These are phyloP conservation scores for Alternaria infectoria DNA, from an alignment of 2,329 filamentous ascomycete species.

Conservation along the genomic window DNA sequence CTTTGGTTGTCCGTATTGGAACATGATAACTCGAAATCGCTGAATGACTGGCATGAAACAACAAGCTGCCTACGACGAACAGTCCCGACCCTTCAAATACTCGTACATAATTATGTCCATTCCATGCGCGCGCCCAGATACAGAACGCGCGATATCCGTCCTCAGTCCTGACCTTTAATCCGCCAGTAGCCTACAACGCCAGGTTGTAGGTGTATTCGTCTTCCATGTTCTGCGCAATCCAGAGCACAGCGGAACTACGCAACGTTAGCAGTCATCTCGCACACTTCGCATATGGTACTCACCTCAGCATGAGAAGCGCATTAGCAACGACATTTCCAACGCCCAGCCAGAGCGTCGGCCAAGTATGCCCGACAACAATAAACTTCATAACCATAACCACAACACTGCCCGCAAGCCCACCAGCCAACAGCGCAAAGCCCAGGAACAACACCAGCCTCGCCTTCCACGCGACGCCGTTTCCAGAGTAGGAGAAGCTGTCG, in stretches of 20 bases:
- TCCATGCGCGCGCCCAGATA: not conserved
- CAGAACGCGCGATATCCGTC: not conserved
- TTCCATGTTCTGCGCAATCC: constrained; percentile 75
- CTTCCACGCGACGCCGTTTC: constrained; percentile 73
- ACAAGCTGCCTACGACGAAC: not conserved
- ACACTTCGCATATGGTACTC: constrained; percentile 31
- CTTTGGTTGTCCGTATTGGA: not conserved
- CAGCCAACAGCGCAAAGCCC: constrained; percentile 72
- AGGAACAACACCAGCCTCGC: constrained; percentile 71
- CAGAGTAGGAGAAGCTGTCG: constrained; percentile 69
- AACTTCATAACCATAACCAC: constrained; percentile 74
- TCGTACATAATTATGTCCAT: constrained; percentile 9
- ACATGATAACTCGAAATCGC: not conserved
- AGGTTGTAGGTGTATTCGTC: constrained; percentile 75
- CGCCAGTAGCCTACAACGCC: constrained; percentile 56
- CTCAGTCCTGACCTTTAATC: rapidly evolving
- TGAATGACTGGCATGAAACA: not conserved
- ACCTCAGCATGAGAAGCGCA: constrained; percentile 71
- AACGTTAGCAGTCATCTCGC: constrained; percentile 23
- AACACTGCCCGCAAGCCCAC: constrained; percentile 70
- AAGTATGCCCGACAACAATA: constrained; percentile 63
- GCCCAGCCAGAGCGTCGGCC: constrained; percentile 70
- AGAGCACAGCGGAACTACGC: constrained; percentile 66
- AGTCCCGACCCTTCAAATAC: not conserved
- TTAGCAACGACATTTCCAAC: constrained; percentile 71